Evolutionary conservation across 306 rosid genomes (phyloP).

Genomic region (Cicer cuneatum): DNA sequence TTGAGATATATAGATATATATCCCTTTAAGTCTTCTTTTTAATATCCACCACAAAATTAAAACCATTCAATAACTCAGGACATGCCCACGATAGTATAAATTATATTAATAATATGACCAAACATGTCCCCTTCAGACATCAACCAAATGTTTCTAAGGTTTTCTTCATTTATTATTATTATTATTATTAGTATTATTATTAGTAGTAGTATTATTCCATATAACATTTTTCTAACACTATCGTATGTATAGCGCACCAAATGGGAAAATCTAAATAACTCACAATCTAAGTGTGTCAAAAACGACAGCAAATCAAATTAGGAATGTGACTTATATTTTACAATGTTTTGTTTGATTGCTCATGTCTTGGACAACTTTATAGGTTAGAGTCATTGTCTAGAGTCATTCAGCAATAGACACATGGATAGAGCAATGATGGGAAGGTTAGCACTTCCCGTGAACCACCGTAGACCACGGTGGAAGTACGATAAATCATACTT

Average conservation of each 20-base stretch:
- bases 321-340: constrained; percentile 45
- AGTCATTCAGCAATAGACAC: constrained; percentile 49
- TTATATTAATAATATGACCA: constrained; percentile 29
- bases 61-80: constrained; percentile 33
- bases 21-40: constrained; percentile 35
- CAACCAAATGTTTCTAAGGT: constrained; percentile 43
- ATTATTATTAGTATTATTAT: background rate
- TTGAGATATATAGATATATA: constrained; percentile 32
- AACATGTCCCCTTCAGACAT: constrained; percentile 43
- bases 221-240: background rate
- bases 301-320: constrained; percentile 58
- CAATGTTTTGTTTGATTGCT: constrained; percentile 52
- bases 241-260: constrained; percentile 20
- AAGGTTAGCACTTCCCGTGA: background rate
- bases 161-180: constrained; percentile 21
- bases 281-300: constrained; percentile 47
- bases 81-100: constrained; percentile 32
- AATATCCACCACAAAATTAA: constrained; percentile 42
- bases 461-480: too few species aligned
- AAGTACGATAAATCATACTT: too few species aligned
- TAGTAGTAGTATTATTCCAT: too few species aligned
- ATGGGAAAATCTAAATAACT: constrained; percentile 42
- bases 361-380: constrained; percentile 50
- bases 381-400: constrained; percentile 56
- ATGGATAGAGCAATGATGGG: constrained; percentile 43